Evolutionary conservation across 2,329 filamentous ascomycete species (phyloP).

Genomic region (Colletotrichum horii): DNA sequence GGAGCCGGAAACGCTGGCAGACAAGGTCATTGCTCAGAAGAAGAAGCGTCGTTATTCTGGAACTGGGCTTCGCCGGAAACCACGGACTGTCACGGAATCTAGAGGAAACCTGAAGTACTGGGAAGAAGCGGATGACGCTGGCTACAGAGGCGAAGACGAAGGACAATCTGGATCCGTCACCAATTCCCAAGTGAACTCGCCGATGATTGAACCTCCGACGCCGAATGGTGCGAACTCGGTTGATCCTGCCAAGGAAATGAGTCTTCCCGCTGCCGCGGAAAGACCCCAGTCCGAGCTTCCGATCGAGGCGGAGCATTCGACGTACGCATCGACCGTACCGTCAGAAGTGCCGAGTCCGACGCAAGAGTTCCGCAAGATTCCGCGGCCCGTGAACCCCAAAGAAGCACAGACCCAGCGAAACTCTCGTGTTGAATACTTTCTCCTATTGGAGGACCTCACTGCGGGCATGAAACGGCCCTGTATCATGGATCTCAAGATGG

Average conservation of each 20-base stretch:
- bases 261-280: slow-evolving; percentile 1
- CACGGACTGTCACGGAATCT: slow-evolving; percentile 72
- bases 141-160: slow-evolving; percentile 75
- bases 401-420: slow-evolving; percentile 70
- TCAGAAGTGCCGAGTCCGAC: slow-evolving; percentile 43
- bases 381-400: slow-evolving; percentile 75
- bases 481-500: slow-evolving; percentile 98
- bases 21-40: slow-evolving; percentile 45
- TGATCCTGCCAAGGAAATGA: not conserved
- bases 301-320: not conserved
- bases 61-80: slow-evolving; percentile 77
- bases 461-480: slow-evolving; percentile 96
- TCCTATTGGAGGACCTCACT: slow-evolving; percentile 92
- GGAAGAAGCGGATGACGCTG: slow-evolving; percentile 86
- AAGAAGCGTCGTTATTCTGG: slow-evolving; percentile 82
- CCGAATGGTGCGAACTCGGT: not conserved
- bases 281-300: not conserved
- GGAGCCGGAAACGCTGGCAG: slow-evolving; percentile 60
- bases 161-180: slow-evolving; percentile 9
- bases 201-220: slow-evolving; percentile 12
- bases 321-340: slow-evolving; percentile 23
- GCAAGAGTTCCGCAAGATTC: slow-evolving; percentile 47
- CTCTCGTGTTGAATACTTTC: slow-evolving; percentile 85
- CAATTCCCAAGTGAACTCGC: slow-evolving; percentile 20
- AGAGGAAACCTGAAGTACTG: slow-evolving; percentile 87